Base-by-base conservation (phyloP, 306 rosid genomes). In the Comarum palustre region DNA sequence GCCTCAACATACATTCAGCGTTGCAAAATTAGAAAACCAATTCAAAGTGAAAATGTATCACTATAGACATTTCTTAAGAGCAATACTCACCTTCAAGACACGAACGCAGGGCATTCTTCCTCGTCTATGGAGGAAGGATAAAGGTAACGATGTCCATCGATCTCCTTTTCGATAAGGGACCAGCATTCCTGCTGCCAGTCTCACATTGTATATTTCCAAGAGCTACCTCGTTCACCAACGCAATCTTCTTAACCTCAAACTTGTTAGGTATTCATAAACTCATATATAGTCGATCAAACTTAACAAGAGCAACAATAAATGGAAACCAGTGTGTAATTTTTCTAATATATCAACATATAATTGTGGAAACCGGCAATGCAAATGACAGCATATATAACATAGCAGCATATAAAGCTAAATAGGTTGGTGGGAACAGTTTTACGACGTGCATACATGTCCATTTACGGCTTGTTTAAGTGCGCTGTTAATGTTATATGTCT, bases 101-200 rank as follows among this genome's bases (percentile, higher is more conserved):
- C 32, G n/a, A n/a, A n/a, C n/a, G 70, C 77, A 8, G 89, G 84
- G 54, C 89, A 82, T 6, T 55, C 72, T 20, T 82, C 71, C 20
- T 61, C 85, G 32, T 67, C 79, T 8, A 60, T 58, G 14, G 48
- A 32, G 3, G 73, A 62, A 16, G 22, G 27, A 55, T 55, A 27
- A 5, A 57, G 4, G 43, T 9, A 41, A 27, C 45, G 32, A 2
- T 8, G 47, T n/a, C 48, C 48, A 15, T 22, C 41, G 14, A 59
- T 59, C 41, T 14, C 16, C 65, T 59, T 59, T 59, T 59, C 65
- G 20, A 59, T 14, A 27, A 58, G 29, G 63, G 63, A 13, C 27
- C 46, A 8, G 42, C 31, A 20, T 54, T 17, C 39, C 22, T 59
- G 41, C 22, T 59, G 41, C 41, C 17, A 51, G 20, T 34, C 29